Conservation (phyloP, 306 rosid genomes). For the Vicia faba region DNA sequence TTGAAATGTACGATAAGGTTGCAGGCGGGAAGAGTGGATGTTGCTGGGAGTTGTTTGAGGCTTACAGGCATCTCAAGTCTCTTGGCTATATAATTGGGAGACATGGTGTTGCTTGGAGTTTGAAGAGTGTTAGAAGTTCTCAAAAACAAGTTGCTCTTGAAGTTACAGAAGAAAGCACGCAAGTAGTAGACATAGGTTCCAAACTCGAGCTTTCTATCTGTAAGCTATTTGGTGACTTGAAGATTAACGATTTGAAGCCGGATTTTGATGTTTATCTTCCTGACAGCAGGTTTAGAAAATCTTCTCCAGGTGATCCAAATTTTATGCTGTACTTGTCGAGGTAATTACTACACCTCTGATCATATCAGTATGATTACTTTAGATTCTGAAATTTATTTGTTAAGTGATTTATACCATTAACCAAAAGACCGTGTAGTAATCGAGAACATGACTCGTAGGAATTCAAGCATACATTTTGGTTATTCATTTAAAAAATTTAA, state of each 20-base stretch:
- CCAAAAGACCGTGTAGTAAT: not conserved
- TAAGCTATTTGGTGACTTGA: conserved; percentile 50
- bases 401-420: not conserved
- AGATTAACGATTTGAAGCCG: conserved; percentile 54
- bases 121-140: conserved; percentile 49
- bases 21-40: conserved; percentile 47
- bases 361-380: conserved; percentile 12
- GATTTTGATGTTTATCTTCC: conserved; percentile 81
- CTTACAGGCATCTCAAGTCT: conserved; percentile 73
- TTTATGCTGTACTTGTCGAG: conserved; percentile 72
- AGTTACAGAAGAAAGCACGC: conserved; percentile 40
- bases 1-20: conserved; percentile 58
- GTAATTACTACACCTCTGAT: conserved; percentile 45
- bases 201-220: conserved; percentile 40
- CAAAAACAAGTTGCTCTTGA: conserved; percentile 33
- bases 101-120: conserved; percentile 68
- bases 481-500: not conserved
- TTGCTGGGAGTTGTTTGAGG: conserved; percentile 81
- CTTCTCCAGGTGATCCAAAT: conserved; percentile 74
- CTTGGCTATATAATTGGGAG: conserved; percentile 75
- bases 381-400: not conserved
- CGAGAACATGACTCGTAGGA: not conserved
- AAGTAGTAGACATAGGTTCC: conserved; percentile 36
- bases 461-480: not conserved
- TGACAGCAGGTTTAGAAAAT: conserved; percentile 74